Evolutionary conservation across 2,329 filamentous ascomycete genomes (phyloP), one percentile per base, ranked within the genome.

Genomic region (Neofusicoccum cordaticola): DNA sequence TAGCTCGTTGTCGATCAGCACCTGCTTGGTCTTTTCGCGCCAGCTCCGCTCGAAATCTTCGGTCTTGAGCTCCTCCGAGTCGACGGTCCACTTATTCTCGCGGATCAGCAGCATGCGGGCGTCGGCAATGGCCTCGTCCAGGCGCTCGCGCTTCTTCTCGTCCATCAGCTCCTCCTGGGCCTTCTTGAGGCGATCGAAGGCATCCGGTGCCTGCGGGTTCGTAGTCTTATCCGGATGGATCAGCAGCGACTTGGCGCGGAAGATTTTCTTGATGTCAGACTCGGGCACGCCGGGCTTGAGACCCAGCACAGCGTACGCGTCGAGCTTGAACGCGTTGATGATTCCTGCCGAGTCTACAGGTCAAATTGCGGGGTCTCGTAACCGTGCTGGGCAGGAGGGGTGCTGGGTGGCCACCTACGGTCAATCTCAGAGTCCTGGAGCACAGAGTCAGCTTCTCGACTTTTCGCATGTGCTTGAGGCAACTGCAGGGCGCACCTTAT

Each of bases 201-300:
- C 95, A 72, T 98, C 95, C 3, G 95, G 94, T 0, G 95, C 95
- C 56, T 84, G 86, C 0, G 92, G 90, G 75, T 99, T 98, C 73
- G 88, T 88, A 64, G 95, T 97, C 79, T 99, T 99, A 83, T 99
- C 95, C 6, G 95, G 95, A 82, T 99, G 95, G 82, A 99, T 98
- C 56, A 99, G 88, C 65, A 99, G 89, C n/a, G 95, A 99, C 79
- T 97, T 98, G 73, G 92, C 93, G 83, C 95, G 93, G 81, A 98
- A 99, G 70, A 87, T 86, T 71, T 89, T 83, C 80, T 97, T 98
- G 83, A 99, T 98, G 80, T 98, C 95, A 66, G 92, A 93, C 71
- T 98, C 94, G 64, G 95, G 88, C 19, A 98, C 92, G 74, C 95
- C 95, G 3, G 95, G 95, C 77, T 97, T 93, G 51, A 99, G 90